Evolutionary conservation across 2,329 filamentous ascomycete species (phyloP).

Genomic region (Pseudophaeomoniella oleicola): DNA sequence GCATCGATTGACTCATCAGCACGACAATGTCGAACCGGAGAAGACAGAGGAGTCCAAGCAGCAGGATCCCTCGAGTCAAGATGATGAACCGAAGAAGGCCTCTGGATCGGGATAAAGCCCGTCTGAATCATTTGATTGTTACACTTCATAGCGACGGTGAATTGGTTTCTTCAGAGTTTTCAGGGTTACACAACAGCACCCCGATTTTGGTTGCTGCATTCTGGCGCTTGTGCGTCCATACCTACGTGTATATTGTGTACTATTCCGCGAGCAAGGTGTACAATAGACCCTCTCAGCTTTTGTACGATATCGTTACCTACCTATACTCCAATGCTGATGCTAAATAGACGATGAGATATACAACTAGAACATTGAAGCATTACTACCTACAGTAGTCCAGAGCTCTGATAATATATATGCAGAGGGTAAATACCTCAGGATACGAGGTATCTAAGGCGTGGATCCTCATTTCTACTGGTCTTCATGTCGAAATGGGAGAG

Average conservation of each 20-base stretch:
- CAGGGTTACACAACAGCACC: too few species aligned
- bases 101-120: slow-evolving; percentile 19
- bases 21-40: slow-evolving; percentile 18
- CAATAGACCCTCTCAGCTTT: slow-evolving; percentile 2
- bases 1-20: slow-evolving; percentile 77
- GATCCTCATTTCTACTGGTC: too few species aligned
- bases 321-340: too few species aligned
- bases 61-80: slow-evolving; percentile 10
- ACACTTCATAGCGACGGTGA: slow-evolving; percentile 9
- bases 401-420: too few species aligned
- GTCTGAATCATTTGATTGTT: slow-evolving; percentile 4
- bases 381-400: too few species aligned
- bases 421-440: too few species aligned
- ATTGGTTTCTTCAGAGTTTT: not conserved
- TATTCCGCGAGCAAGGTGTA: slow-evolving; percentile 3
- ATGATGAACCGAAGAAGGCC: slow-evolving; percentile 23
- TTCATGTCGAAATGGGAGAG: too few species aligned
- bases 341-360: too few species aligned
- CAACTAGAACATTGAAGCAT: too few species aligned
- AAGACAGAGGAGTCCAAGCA: slow-evolving; percentile 14
- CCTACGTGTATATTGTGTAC: not conserved
- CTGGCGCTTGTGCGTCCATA: too few species aligned
- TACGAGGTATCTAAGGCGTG: too few species aligned
- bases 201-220: too few species aligned
- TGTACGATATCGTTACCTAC: not conserved